Evolutionary conservation across 345 rosid species (phyloP).

Genomic region (Cardiospermum halicacabum): DNA sequence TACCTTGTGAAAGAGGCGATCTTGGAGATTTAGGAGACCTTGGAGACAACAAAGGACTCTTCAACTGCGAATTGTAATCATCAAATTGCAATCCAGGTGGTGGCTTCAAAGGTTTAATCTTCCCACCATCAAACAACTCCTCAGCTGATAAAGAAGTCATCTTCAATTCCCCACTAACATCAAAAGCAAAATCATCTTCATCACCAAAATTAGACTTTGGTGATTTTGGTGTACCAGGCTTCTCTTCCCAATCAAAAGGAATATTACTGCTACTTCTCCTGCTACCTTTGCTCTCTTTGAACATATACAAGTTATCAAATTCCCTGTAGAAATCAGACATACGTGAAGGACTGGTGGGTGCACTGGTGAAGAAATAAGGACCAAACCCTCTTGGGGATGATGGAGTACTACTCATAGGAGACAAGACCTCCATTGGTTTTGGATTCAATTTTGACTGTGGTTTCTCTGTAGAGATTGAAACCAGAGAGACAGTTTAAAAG

Average conservation of each 20-base stretch:
- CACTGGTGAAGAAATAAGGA: constrained; percentile 47
- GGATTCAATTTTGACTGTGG: not conserved
- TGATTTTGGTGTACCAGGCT: constrained; percentile 55
- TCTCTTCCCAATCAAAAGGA: constrained; percentile 66
- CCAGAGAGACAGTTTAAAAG: constrained; percentile 8
- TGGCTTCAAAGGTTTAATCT: constrained; percentile 63
- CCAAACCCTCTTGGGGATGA: constrained; percentile 61
- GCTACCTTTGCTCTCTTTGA: not conserved
- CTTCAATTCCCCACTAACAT: constrained; percentile 29
- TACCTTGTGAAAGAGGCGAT: constrained; percentile 51
- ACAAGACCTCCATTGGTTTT: constrained; percentile 42
- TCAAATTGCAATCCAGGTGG: constrained; percentile 49
- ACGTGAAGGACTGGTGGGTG: constrained; percentile 74
- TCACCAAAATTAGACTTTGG: constrained; percentile 5
- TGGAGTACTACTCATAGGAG: constrained; percentile 62
- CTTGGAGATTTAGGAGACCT: constrained; percentile 46
- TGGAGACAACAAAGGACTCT: constrained; percentile 27
- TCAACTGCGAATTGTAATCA: constrained; percentile 8
- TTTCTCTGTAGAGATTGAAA: not conserved
- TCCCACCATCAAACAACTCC: constrained; percentile 71
- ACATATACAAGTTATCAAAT: constrained; percentile 28
- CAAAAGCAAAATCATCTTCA: constrained; percentile 51
- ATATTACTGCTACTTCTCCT: constrained; percentile 11
- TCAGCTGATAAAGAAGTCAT: constrained; percentile 51
- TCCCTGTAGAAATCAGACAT: constrained; percentile 49